Base-by-base conservation (phyloP, 2,329 filamentous ascomycete species). In the Trichoderma sp. region DNA sequence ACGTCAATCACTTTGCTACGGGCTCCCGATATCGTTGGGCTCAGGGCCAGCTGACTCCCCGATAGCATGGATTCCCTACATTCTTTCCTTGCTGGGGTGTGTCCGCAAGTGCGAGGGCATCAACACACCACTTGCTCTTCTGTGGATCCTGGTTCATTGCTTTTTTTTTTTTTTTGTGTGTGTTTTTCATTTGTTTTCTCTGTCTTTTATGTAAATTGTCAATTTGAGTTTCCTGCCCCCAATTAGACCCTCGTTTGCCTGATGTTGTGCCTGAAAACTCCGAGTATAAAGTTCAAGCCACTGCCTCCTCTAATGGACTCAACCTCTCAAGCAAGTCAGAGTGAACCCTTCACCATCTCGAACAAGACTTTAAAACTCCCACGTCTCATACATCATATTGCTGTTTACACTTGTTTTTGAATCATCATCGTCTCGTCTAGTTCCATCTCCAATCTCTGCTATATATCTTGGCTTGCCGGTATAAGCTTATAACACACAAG, bases 1-100 rank as follows among this genome's bases (percentile, higher is more conserved):
- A 46, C 71, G 72, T 74, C 74, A 73, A 70, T 37, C n/a, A 28
- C 32, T n/a, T 34, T 30, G 32, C 55, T 58, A 54, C 11, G n/a
- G 21, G 21, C 7, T 30, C 46, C 63, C 26, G 51, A 59, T 70
- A 63, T 65, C 70, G 58, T 56, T 49, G 39, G 61, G 60, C 61
- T 69, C 43, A n/a, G 56, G 56, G 49, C 56, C 39, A 65, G 39
- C 46, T 49, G 68, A 68, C 37, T 65, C 68, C 60, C 65, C 52
- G 64, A 68, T 67, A 55, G 60, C 63, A 63, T 69, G 46, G 54
- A 63, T 59, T 59, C 55, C 54, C 65, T 49, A 60, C 43, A 43
- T 43, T 21, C 30, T 32, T 30, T 26, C 4, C 11, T 32, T 28
- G 58, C 58, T 11, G n/a, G 58, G 58, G 58, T 28, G 24, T 49